Base-by-base conservation (phyloP, 1,139 yeast species). In the Magnusiomyces fungicola region DNA sequence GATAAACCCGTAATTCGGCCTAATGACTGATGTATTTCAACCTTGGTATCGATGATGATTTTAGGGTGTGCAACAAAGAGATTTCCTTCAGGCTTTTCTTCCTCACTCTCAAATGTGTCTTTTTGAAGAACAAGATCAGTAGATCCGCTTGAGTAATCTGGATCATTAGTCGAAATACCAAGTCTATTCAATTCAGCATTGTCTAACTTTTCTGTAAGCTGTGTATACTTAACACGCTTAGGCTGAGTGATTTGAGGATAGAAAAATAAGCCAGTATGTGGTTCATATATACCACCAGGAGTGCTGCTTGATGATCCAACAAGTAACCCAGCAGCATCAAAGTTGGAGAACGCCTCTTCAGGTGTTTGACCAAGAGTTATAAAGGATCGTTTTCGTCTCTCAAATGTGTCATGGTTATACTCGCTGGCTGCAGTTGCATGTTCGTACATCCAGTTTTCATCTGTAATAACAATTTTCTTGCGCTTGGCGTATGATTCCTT, bases 361-460 rank as follows among this genome's bases (percentile, higher is more conserved):
- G 32, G 16, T 14, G 32, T 25, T 4, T 3, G 6, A 16, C 32
- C 23, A 12, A n/a, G n/a, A 12, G 68, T 56, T 55, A 47, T 69
- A 69, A 69, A 72, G 3, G 76, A 66, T 50, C 79, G 79, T 21
- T 70, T 69, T 55, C 96, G 72, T 50, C 79, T 81, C 52, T 80
- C 81, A 32, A 75, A 68, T 45, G 89, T 67, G 51, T 75, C 74
- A 33, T 77, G 69, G 65, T 89, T 90, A 64, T 78, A 86, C 50
- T 79, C 79, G 54, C 83, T 73, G 5, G 90, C 80, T 32, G 94
- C 83, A 21, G 75, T 68, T 0, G 96, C 95, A 57, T 88, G 89
- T 62, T 87, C 92, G 58, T 79, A 79, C 70, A 88, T 77, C 97
- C 97, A 92, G 48, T 86, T 81, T 30, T 82, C 84, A 56, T 86